phyloP scores from a whole-genome alignment of 768 basidiomycete species.

The Zangia roseola region DNA sequence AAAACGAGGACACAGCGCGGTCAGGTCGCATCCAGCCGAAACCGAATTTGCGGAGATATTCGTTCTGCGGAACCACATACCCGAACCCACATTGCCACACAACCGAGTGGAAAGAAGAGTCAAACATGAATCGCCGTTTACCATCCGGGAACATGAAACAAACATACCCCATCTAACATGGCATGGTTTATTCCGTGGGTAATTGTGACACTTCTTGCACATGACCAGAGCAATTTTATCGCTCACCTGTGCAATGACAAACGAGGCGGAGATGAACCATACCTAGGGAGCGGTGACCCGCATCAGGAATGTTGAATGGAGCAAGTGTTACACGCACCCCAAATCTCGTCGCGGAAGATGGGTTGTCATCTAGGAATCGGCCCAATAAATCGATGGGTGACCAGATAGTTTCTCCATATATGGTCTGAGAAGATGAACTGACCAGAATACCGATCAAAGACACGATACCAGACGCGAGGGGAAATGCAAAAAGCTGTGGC shows the following conservation, averaged over 20 bases:
- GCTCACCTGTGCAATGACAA: slow-evolving; percentile 72
- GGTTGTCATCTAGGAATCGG: slow-evolving; percentile 63
- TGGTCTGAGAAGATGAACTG: slow-evolving; percentile 69
- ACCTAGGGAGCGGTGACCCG: slow-evolving; percentile 39
- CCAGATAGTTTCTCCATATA: slow-evolving; percentile 80
- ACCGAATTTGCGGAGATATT: slow-evolving; percentile 84
- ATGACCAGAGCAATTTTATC: background rate
- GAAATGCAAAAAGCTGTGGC: slow-evolving; percentile 70
- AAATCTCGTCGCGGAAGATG: slow-evolving; percentile 64
- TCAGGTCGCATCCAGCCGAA: slow-evolving; percentile 81
- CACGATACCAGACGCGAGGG: slow-evolving; percentile 69
- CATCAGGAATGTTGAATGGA: background rate
- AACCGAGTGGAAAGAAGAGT: slow-evolving; percentile 1
- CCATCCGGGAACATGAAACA: background rate
- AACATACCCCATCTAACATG: slow-evolving; percentile 28
- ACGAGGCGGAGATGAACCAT: slow-evolving; percentile 76
- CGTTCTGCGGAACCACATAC: slow-evolving; percentile 41
- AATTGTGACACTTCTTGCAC: slow-evolving; percentile 6
- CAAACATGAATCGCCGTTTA: slow-evolving; percentile 18
- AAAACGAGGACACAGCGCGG: slow-evolving; percentile 73
- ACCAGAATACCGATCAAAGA: slow-evolving; percentile 83
- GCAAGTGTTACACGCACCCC: slow-evolving; percentile 39
- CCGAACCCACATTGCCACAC: slow-evolving; percentile 6
- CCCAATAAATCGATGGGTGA: slow-evolving; percentile 70
- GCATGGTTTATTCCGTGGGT: slow-evolving; percentile 5